These are phyloP conservation scores for Nothopassalora personata DNA, from an alignment of 2,329 filamentous ascomycete genomes.

Conservation along the genomic window DNA sequence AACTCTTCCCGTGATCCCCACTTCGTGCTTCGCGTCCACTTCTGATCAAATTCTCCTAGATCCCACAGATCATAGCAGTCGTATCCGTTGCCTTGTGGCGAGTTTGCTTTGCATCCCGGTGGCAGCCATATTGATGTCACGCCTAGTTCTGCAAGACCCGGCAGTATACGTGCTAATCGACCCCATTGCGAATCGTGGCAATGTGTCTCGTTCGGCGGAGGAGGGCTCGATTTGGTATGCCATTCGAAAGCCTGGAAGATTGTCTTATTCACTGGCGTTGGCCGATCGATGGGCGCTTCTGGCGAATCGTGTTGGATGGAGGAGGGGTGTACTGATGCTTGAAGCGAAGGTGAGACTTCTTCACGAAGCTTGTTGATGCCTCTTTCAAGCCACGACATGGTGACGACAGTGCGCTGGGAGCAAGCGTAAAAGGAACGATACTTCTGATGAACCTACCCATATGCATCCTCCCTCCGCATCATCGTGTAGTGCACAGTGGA, in stretches of 20 bases:
- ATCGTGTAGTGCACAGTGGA: too few species aligned
- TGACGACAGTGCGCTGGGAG: neutral
- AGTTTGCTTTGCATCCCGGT: slow-evolving; percentile 63
- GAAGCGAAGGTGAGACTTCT: neutral
- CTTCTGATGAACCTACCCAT: neutral
- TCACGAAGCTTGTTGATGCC: neutral
- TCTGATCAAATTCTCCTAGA: slow-evolving; percentile 68
- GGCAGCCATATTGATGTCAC: slow-evolving; percentile 63
- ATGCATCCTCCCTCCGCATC: too few species aligned
- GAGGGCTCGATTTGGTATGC: slow-evolving; percentile 54
- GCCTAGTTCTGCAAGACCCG: slow-evolving; percentile 44
- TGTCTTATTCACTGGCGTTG: slow-evolving; percentile 36
- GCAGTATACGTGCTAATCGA: slow-evolving; percentile 24
- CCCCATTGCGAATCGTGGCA: slow-evolving; percentile 44
- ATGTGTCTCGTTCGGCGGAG: slow-evolving; percentile 23
- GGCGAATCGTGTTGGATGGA: neutral
- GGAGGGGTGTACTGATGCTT: neutral
- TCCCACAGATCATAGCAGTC: slow-evolving; percentile 60
- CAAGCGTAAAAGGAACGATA: neutral
- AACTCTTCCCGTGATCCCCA: slow-evolving; percentile 64
- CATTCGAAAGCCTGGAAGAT: slow-evolving; percentile 70
- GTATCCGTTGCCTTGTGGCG: slow-evolving; percentile 59
- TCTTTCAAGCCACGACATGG: slow-evolving; percentile 5
- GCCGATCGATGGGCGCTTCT: neutral
- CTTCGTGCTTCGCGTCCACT: slow-evolving; percentile 58